Conservation (phyloP, 495 filamentous ascomycete genomes). For the Aspergillus bertholletiae region DNA sequence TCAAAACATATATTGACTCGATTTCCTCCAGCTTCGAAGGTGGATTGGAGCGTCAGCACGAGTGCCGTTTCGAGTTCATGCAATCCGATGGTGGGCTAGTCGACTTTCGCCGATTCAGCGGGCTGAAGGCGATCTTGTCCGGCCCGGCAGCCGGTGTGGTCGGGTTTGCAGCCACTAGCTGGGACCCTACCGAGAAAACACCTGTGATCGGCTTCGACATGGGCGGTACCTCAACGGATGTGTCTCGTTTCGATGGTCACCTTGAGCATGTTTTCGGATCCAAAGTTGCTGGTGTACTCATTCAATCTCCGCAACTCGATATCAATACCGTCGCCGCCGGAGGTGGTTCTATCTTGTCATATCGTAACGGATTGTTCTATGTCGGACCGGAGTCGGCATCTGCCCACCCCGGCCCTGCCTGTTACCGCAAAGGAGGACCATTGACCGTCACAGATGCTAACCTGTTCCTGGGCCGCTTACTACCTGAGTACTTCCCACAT, state of each 20-base stretch:
- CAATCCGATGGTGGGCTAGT: conserved; percentile 55
- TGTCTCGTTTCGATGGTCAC: conserved; percentile 86
- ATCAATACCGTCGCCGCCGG: conserved; percentile 98
- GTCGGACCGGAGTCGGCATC: conserved; percentile 92
- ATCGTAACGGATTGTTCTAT: conserved; percentile 91
- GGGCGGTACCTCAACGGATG: conserved; percentile 93
- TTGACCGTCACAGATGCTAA: conserved; percentile 94
- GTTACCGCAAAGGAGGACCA: conserved; percentile 91
- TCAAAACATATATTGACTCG: conserved; percentile 90
- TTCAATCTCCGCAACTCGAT: conserved; percentile 92
- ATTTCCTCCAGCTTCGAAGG: conserved; percentile 66
- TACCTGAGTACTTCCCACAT: conserved; percentile 95
- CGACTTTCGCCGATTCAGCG: conserved; percentile 54
- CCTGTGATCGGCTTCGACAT: conserved; percentile 98
- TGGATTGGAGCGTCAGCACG: conserved; percentile 44
- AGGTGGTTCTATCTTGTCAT: conserved; percentile 86
- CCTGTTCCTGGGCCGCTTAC: conserved; percentile 77
- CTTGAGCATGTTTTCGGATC: conserved; percentile 98
- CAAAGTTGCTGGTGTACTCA: conserved; percentile 91
- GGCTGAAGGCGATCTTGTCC: conserved; percentile 56
- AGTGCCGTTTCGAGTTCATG: conserved; percentile 51
- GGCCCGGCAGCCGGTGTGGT: conserved; percentile 72
- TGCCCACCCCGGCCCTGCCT: conserved; percentile 90
- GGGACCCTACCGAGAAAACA: conserved; percentile 78
- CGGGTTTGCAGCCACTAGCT: conserved; percentile 91